A percentile compares a stretch with the other conserved stretches of the same genome.
phyloP scores from a whole-genome alignment of 176 grass and related monocot species.

The Zoysia japonica region DNA sequence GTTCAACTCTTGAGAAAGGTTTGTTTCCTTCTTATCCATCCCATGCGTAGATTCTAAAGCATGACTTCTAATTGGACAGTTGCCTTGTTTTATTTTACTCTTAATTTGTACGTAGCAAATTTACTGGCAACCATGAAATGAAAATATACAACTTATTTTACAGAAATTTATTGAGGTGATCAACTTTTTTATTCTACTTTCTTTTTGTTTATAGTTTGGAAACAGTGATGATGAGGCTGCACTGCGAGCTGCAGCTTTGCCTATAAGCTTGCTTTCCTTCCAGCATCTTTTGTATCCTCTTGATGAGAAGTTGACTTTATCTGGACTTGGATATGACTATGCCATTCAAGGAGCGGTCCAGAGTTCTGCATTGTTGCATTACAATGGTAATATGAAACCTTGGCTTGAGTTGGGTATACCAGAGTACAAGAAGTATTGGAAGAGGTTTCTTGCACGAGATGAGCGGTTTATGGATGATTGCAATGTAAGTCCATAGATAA shows the following conservation, averaged over 20 bases:
- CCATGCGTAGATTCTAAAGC: constrained; percentile 18
- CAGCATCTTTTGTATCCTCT: constrained; percentile 79
- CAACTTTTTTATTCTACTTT: constrained; percentile 8
- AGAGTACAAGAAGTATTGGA: constrained; percentile 88
- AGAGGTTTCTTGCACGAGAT: constrained; percentile 71
- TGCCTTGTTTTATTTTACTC: constrained; percentile 18
- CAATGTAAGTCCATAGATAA: constrained; percentile 82
- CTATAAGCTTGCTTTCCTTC: constrained; percentile 83
- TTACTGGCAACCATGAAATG: not conserved
- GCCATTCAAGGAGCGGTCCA: constrained; percentile 49
- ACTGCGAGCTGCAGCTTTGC: constrained; percentile 75
- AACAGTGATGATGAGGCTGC: constrained; percentile 57
- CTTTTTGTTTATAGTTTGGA: constrained; percentile 57
- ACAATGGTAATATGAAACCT: constrained; percentile 98
- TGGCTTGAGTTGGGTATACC: constrained; percentile 99
- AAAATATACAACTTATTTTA: constrained; percentile 16
- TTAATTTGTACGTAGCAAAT: not conserved
- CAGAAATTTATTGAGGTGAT: constrained; percentile 10
- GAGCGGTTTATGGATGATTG: constrained; percentile 94
- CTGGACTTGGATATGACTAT: constrained; percentile 85
- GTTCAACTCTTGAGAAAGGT: constrained; percentile 76
- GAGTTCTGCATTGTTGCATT: constrained; percentile 74
- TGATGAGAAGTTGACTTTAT: constrained; percentile 61
- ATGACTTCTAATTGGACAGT: not conserved
- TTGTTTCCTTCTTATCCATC: constrained; percentile 32